phyloP scores from a whole-genome alignment of 1,139 yeast genomes.

The Debaryomyces fabryi region DNA sequence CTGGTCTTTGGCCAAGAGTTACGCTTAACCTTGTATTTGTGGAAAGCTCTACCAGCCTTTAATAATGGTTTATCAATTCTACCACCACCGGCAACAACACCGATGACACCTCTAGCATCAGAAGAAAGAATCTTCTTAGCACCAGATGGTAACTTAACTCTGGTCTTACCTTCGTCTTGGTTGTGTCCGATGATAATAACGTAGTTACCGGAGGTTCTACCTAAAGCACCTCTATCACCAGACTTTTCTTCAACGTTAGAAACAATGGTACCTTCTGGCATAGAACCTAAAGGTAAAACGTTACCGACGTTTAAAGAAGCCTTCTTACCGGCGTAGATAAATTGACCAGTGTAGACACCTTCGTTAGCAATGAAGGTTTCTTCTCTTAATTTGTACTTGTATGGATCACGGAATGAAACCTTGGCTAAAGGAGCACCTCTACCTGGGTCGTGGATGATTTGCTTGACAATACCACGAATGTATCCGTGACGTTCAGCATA shows the following conservation, averaged over 20 bases:
- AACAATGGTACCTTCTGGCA: slow-evolving; percentile 99
- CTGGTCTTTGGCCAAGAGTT: slow-evolving; percentile 99
- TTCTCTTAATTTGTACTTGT: slow-evolving; percentile 96
- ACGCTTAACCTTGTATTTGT: slow-evolving; percentile 98
- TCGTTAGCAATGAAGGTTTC: slow-evolving; percentile 99
- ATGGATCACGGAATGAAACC: slow-evolving; percentile 99
- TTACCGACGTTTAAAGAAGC: slow-evolving; percentile 98
- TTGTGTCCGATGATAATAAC: slow-evolving; percentile 99
- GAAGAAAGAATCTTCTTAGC: slow-evolving; percentile 96
- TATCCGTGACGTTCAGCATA: slow-evolving; percentile 99
- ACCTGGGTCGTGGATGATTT: slow-evolving; percentile 98
- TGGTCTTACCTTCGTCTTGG: slow-evolving; percentile 98
- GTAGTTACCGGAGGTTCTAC: slow-evolving; percentile 99
- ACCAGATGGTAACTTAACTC: slow-evolving; percentile 99
- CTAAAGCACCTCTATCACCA: slow-evolving; percentile 99
- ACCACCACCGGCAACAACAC: slow-evolving; percentile 99
- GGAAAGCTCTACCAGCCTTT: slow-evolving; percentile 99
- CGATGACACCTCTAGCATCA: slow-evolving; percentile 98
- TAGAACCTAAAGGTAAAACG: slow-evolving; percentile 93
- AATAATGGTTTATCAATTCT: slow-evolving; percentile 99
- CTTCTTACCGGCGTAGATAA: slow-evolving; percentile 98
- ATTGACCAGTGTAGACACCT: slow-evolving; percentile 99
- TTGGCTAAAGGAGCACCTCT: slow-evolving; percentile 99
- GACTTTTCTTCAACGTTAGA: slow-evolving; percentile 98
- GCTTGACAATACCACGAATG: slow-evolving; percentile 99